Conservation (phyloP, 768 basidiomycete species). For the Boletus speciosus region DNA sequence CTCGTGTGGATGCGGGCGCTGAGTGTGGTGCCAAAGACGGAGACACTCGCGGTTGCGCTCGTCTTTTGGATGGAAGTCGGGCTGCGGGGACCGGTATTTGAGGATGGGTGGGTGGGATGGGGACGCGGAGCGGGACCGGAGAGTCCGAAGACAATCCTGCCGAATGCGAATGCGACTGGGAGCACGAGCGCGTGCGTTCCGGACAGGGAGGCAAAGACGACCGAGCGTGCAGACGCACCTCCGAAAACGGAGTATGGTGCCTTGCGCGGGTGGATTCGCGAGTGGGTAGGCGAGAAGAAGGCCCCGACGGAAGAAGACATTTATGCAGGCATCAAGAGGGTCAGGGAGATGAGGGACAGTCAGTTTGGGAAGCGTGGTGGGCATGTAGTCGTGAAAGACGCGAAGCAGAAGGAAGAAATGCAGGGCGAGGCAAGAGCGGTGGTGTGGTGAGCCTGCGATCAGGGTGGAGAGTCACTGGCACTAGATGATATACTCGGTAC, state of each 20-base stretch:
- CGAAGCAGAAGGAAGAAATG: neutral
- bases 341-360: conserved; percentile 28
- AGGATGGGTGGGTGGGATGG: conserved; percentile 33
- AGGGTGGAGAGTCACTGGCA: neutral
- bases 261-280: conserved; percentile 46
- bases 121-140: neutral
- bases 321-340: conserved; percentile 23
- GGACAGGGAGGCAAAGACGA: neutral
- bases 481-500: neutral
- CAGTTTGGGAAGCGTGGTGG: conserved; percentile 18
- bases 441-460: neutral
- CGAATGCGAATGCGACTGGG: no score
- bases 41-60: conserved; percentile 58
- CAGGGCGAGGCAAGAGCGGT: neutral
- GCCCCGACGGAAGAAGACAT: conserved; percentile 44
- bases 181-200: neutral
- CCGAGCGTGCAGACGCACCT: neutral
- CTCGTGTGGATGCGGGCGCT: conserved; percentile 74
- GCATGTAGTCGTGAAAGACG: neutral
- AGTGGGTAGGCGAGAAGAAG: conserved; percentile 51
- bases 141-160: no score
- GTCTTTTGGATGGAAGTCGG: conserved; percentile 73
- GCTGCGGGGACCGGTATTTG: conserved; percentile 56
- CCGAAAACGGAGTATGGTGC: conserved; percentile 23
- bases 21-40: conserved; percentile 46